Base-by-base conservation (phyloP, 352 stramenopile genomes). In the Pelagophyceae sp. region DNA sequence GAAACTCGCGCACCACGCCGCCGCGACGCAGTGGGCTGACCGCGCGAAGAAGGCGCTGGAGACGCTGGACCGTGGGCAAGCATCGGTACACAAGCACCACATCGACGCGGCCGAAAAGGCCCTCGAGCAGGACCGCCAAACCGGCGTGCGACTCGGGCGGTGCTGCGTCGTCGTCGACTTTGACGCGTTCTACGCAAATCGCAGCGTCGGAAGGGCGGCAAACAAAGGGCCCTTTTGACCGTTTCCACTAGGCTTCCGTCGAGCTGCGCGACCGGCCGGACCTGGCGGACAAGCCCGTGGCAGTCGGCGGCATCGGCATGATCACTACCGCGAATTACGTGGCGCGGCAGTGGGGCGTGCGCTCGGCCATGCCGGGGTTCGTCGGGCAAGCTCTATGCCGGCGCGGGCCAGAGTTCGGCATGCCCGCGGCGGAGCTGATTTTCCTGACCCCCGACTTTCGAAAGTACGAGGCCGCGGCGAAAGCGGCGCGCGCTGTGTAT, bases 181-280 rank as follows among this genome's bases (percentile, higher is more conserved):
- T 93, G 95, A 98, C 81, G 95, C 95, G 87, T 98, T 98, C 80
- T 98, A 95, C 83, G 95, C 96, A n/a, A n/a, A n/a, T n/a, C n/a
- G n/a, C n/a, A n/a, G n/a, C n/a, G n/a, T n/a, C n/a, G n/a, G n/a
- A n/a, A n/a, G n/a, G n/a, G n/a, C n/a, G n/a, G n/a, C n/a, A n/a
- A n/a, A n/a, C n/a, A n/a, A n/a, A n/a, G n/a, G n/a, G n/a, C n/a
- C n/a, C n/a, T n/a, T n/a, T n/a, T n/a, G n/a, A n/a, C n/a, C n/a
- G n/a, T n/a, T n/a, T n/a, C n/a, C n/a, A n/a, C n/a, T n/a, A n/a
- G n/a, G n/a, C n/a, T 25, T 91, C 91, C 17, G 96, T 97, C 58
- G 93, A 98, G 79, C 94, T 98, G 83, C 86, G 94, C n/a, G 88
- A 95, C 82, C 86, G 92, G 77, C 93, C 93, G 0, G 80, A 88